Conservation (phyloP, 805 yeast species). For the Yamadazyma endophytica region DNA sequence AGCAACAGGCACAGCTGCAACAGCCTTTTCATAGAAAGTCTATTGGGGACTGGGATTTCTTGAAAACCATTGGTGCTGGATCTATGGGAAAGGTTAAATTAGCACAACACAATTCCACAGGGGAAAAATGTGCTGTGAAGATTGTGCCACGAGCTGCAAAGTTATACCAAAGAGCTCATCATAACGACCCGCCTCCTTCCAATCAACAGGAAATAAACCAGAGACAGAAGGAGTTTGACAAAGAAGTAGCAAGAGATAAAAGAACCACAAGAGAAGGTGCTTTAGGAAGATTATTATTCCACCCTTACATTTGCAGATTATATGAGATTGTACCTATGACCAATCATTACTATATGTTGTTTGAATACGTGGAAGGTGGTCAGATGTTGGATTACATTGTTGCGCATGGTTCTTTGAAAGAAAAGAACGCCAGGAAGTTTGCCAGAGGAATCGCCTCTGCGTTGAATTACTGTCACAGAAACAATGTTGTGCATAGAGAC, state of each 20-base stretch:
- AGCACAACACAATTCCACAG: conserved; percentile 79
- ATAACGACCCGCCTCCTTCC: conserved; percentile 61
- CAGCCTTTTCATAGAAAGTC: conserved; percentile 75
- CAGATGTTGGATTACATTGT: conserved; percentile 97
- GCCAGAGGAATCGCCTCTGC: conserved; percentile 95
- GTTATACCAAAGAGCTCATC: conserved; percentile 67
- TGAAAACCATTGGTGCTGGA: conserved; percentile 95
- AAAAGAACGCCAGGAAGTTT: conserved; percentile 89
- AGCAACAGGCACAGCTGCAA: conserved; percentile 13
- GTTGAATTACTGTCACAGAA: conserved; percentile 86
- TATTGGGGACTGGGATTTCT: conserved; percentile 95
- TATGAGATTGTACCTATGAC: conserved; percentile 96
- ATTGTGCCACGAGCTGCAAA: conserved; percentile 88
- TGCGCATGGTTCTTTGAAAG: conserved; percentile 91
- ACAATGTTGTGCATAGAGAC: conserved; percentile 95
- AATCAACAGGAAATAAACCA: conserved; percentile 55
- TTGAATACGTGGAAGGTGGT: conserved; percentile 96
- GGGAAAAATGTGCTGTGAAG: conserved; percentile 85
- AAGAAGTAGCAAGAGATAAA: conserved; percentile 84
- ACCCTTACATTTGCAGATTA: conserved; percentile 86
- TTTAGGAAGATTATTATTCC: conserved; percentile 81
- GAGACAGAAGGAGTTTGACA: conserved; percentile 67
- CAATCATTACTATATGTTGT: conserved; percentile 92
- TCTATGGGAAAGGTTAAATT: conserved; percentile 98
- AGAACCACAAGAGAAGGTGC: conserved; percentile 96